Percentiles rank a stretch among this genome's conserved stretches.
These are phyloP conservation scores for Royoungia palumana DNA, from an alignment of 768 basidiomycete genomes.

Conservation along the genomic window DNA sequence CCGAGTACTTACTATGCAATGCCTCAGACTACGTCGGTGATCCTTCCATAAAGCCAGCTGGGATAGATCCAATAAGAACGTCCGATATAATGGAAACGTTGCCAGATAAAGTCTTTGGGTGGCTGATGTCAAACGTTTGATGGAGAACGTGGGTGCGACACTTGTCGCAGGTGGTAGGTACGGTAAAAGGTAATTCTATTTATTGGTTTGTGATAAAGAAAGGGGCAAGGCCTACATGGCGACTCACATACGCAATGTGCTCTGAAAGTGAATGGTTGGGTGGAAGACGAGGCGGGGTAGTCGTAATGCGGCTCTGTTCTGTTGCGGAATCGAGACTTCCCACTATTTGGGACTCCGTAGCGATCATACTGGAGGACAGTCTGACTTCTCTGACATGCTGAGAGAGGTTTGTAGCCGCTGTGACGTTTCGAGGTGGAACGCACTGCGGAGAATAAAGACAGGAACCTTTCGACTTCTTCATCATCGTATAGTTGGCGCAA, in stretches of 20 bases:
- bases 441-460: conserved; percentile 59
- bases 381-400: conserved; percentile 63
- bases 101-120: conserved; percentile 55
- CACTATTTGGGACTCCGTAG: conserved; percentile 8
- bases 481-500: conserved; percentile 59
- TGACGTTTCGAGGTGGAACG: conserved; percentile 20
- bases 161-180: conserved; percentile 42
- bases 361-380: conserved; percentile 29
- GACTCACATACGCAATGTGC: conserved; percentile 24
- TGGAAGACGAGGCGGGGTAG: conserved; percentile 5
- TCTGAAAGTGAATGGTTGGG: conserved; percentile 25
- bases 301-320: not conserved
- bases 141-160: conserved; percentile 46
- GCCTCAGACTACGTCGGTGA: conserved; percentile 40
- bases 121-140: conserved; percentile 50
- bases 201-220: conserved; percentile 10
- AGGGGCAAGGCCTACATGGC: conserved; percentile 4
- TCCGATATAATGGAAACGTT: conserved; percentile 46
- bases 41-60: conserved; percentile 57
- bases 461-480: conserved; percentile 61
- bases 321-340: not conserved
- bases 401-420: not conserved
- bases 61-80: conserved; percentile 38
- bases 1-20: conserved; percentile 47
- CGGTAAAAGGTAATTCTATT: conserved; percentile 43